Conservation (phyloP, 768 basidiomycete genomes). For the Panaeolus cyanescens region DNA sequence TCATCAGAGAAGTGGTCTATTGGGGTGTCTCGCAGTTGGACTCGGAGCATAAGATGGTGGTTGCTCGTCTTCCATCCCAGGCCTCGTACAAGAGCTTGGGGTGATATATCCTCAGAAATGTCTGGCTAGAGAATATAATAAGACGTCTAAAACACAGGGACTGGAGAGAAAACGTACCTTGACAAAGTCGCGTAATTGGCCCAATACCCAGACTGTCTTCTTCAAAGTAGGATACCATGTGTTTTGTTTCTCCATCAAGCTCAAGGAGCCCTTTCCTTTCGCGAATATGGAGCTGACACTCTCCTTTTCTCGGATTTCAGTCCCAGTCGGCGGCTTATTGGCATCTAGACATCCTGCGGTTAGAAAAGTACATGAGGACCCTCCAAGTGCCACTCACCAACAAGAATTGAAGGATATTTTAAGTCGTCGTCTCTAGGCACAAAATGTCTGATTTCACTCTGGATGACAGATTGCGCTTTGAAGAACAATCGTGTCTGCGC, state of each 20-base stretch:
- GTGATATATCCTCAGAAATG: constrained; percentile 95
- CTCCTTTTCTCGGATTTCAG: constrained; percentile 65
- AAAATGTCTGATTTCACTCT: constrained; percentile 86
- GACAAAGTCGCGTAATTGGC: constrained; percentile 88
- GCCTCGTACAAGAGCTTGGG: constrained; percentile 92
- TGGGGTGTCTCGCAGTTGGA: too few species aligned
- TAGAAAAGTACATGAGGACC: neutral
- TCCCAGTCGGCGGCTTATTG: constrained; percentile 41
- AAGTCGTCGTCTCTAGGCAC: constrained; percentile 77
- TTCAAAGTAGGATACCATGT: constrained; percentile 92
- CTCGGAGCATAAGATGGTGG: neutral
- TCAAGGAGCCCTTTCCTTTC: neutral
- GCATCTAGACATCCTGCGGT: constrained; percentile 36
- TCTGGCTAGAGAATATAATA: constrained; percentile 59
- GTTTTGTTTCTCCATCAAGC: constrained; percentile 61
- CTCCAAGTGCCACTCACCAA: constrained; percentile 47
- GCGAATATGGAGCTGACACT: neutral
- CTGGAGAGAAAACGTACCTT: constrained; percentile 55
- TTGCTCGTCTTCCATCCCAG: too few species aligned
- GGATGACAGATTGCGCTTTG: constrained; percentile 91
- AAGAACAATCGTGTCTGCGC: constrained; percentile 96
- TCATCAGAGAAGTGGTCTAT: too few species aligned
- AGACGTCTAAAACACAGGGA: neutral
- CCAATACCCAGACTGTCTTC: constrained; percentile 90
- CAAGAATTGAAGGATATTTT: constrained; percentile 82